These are phyloP conservation scores for Solanum medicagineum DNA, from an alignment of 257 asterid genomes.

Conservation along the genomic window DNA sequence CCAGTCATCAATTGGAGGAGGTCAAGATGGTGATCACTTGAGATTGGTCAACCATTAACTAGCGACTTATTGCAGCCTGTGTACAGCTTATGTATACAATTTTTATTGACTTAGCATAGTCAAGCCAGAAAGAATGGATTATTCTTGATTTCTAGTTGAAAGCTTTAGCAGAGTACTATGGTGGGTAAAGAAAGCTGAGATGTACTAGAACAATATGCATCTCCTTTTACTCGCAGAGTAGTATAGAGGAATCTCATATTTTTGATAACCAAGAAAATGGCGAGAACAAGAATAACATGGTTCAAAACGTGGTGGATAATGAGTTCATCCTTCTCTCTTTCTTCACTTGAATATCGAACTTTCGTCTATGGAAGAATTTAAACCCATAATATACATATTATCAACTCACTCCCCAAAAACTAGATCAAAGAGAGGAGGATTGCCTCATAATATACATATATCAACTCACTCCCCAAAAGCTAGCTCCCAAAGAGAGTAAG, in stretches of 20 bases:
- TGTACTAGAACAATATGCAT: not conserved
- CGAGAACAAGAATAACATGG: not conserved
- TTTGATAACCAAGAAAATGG: not conserved
- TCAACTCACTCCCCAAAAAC: not conserved
- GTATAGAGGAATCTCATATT: not conserved
- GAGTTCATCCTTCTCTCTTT: not conserved
- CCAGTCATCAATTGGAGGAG: too few relatives aligned
- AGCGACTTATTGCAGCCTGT: too few relatives aligned
- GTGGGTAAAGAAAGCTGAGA: not conserved
- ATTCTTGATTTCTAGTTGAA: not conserved
- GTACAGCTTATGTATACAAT: not conserved
- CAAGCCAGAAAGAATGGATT: not conserved
- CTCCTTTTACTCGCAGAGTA: not conserved
- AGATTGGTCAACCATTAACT: too few relatives aligned
- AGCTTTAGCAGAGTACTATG: not conserved
- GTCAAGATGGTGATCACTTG: too few relatives aligned
- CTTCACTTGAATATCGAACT: not conserved
- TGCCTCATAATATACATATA: not conserved
- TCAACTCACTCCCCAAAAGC: not conserved
- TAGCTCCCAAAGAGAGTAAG: too few relatives aligned
- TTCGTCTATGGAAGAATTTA: not conserved
- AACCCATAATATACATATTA: not conserved
- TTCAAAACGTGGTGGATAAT: not conserved
- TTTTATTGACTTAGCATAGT: not conserved
- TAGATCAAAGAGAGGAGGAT: too few relatives aligned